Conservation (phyloP, 495 filamentous ascomycete genomes). For the Penicillium herquei region DNA sequence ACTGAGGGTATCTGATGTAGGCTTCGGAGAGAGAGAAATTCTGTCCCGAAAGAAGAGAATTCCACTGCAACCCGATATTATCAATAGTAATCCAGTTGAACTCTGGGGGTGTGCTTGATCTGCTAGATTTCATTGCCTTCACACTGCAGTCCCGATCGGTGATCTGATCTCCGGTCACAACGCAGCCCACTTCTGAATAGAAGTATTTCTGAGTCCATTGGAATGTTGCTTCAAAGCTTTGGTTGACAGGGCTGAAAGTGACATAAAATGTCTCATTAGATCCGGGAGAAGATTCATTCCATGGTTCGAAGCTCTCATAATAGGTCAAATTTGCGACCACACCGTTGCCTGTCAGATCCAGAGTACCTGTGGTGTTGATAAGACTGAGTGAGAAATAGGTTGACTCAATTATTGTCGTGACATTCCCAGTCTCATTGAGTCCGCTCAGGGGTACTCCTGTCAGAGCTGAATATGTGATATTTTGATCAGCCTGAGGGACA, state of each 20-base stretch:
- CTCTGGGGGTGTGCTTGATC: not conserved
- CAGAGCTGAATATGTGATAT: not conserved
- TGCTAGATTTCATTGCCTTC: not conserved
- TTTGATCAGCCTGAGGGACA: not conserved
- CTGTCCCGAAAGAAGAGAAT: not conserved
- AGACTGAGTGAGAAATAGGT: not conserved
- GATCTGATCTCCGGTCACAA: not conserved
- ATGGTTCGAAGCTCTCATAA: not conserved
- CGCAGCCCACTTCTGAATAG: not conserved
- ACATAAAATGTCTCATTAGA: not conserved
- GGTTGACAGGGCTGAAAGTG: not conserved
- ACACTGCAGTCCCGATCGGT: not conserved
- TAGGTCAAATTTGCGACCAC: not conserved
- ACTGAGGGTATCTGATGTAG: not conserved
- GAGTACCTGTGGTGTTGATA: not conserved
- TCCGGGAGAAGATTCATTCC: not conserved
- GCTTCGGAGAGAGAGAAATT: conserved; percentile 1
- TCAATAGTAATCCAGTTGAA: not conserved
- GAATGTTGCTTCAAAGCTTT: not conserved
- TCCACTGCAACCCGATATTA: not conserved
- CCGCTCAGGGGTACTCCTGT: not conserved
- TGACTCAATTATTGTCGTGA: not conserved
- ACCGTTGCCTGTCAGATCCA: not conserved
- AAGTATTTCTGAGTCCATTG: not conserved
- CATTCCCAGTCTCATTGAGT: not conserved